Evolutionary conservation across 2,329 filamentous ascomycete genomes (phyloP).

Genomic region (Sclerotinia minor): DNA sequence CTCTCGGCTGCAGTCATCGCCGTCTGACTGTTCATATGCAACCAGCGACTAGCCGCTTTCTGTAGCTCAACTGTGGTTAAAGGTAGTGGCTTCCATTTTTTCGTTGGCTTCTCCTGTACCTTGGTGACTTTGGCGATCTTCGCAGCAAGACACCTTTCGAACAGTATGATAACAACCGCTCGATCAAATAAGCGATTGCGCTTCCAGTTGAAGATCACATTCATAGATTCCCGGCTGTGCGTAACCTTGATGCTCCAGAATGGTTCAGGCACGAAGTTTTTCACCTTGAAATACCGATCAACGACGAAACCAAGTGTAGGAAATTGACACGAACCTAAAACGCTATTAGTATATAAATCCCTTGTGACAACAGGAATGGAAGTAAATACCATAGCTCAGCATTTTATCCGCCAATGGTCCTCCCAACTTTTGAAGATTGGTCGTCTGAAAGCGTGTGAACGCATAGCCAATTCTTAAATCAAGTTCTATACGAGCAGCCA

Average conservation of each 20-base stretch:
- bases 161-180: conserved; percentile 75
- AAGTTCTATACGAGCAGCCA: conserved; percentile 84
- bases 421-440: conserved; percentile 72
- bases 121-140: conserved; percentile 78
- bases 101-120: conserved; percentile 86
- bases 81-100: conserved; percentile 90
- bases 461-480: conserved; percentile 90
- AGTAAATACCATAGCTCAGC: conserved; percentile 73
- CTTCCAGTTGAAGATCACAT: conserved; percentile 82
- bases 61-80: conserved; percentile 95
- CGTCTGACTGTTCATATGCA: conserved; percentile 86
- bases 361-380: not conserved
- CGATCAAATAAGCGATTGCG: conserved; percentile 85
- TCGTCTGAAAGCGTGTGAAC: conserved; percentile 85
- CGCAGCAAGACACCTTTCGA: conserved; percentile 78
- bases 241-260: conserved; percentile 92
- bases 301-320: conserved; percentile 96
- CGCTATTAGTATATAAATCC: conserved; percentile 25
- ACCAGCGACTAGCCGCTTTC: conserved; percentile 86
- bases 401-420: conserved; percentile 55
- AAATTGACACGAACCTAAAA: conserved; percentile 83
- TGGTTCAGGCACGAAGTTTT: conserved; percentile 86
- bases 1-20: conserved; percentile 87
- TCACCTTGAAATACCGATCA: conserved; percentile 89
- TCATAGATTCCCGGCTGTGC: conserved; percentile 73